Evolutionary conservation across 139 green algal species (phyloP).

Genomic region (Deuterostichococcus epilithicus): DNA sequence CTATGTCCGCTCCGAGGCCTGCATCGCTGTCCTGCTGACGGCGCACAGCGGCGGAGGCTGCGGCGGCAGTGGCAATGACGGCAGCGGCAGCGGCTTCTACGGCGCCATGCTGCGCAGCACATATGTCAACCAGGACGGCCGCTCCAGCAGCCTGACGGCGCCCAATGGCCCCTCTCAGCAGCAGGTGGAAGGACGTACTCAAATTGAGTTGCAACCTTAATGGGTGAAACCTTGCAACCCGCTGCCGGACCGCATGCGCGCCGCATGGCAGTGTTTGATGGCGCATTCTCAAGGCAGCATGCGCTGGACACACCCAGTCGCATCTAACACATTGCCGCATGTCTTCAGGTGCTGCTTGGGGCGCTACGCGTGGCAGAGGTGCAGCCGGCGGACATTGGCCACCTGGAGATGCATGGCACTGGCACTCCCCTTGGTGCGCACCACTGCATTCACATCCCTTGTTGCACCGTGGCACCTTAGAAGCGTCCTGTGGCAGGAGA

Average conservation of each 20-base stretch:
- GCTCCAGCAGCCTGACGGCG: slow-evolving; percentile 77
- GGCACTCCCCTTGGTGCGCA: slow-evolving; percentile 52
- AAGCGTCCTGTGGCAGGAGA: too few species aligned
- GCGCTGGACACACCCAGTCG: too few species aligned
- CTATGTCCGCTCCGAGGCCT: slow-evolving; percentile 72
- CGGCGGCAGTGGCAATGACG: not conserved
- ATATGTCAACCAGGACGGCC: slow-evolving; percentile 65
- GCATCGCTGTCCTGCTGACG: slow-evolving; percentile 31
- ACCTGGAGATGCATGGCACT: slow-evolving; percentile 28
- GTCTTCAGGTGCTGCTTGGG: not conserved
- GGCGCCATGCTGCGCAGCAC: not conserved
- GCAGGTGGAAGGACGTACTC: slow-evolving; percentile 9
- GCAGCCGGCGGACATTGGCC: not conserved
- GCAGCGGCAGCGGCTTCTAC: not conserved
- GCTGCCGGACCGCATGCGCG: too few species aligned
- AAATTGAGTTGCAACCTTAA: too few species aligned
- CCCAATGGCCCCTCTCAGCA: slow-evolving; percentile 86
- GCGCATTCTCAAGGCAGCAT: too few species aligned
- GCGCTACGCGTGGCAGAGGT: not conserved
- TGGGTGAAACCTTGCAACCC: too few species aligned
- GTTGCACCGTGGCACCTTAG: too few species aligned
- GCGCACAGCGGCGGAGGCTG: not conserved
- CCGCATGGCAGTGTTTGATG: too few species aligned
- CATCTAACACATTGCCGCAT: too few species aligned
- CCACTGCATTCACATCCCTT: too few species aligned